Conservation (phyloP, 2,329 filamentous ascomycete genomes). For the Trichoderma cornu-damae region DNA sequence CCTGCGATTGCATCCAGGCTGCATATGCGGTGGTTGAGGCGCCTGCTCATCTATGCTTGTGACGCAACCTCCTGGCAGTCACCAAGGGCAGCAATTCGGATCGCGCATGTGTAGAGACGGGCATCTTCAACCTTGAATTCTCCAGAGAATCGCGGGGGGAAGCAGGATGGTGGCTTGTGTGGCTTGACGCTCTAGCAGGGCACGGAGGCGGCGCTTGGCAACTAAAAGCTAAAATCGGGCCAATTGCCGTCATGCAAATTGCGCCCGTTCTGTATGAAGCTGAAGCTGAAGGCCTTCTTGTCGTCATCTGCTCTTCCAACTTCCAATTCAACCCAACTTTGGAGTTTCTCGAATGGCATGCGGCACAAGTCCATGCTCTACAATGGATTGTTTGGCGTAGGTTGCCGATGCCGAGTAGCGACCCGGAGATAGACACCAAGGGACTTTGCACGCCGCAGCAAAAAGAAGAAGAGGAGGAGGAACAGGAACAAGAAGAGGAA, state of each 20-base stretch:
- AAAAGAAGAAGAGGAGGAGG: too few relatives aligned
- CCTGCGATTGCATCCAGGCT: not conserved
- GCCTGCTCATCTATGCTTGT: too few relatives aligned
- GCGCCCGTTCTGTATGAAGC: not conserved
- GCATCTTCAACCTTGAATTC: not conserved
- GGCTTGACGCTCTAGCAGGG: not conserved
- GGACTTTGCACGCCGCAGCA: not conserved
- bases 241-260: not conserved
- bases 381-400: not conserved
- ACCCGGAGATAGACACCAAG: too few relatives aligned
- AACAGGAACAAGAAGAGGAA: too few relatives aligned
- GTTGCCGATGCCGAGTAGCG: not conserved
- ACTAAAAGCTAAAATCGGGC: constrained; percentile 6
- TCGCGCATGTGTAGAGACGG: not conserved
- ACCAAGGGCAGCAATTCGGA: too few relatives aligned
- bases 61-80: too few relatives aligned
- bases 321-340: not conserved
- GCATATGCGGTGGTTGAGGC: not conserved
- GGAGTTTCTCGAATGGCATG: not conserved
- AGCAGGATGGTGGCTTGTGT: not conserved
- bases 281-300: not conserved
- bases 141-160: not conserved
- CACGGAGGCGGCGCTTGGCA: constrained; percentile 3
- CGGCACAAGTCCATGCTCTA: not conserved
- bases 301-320: constrained; percentile 7